phyloP scores from a whole-genome alignment of 2,329 filamentous ascomycete species.

The Tolypocladium inflatum region DNA sequence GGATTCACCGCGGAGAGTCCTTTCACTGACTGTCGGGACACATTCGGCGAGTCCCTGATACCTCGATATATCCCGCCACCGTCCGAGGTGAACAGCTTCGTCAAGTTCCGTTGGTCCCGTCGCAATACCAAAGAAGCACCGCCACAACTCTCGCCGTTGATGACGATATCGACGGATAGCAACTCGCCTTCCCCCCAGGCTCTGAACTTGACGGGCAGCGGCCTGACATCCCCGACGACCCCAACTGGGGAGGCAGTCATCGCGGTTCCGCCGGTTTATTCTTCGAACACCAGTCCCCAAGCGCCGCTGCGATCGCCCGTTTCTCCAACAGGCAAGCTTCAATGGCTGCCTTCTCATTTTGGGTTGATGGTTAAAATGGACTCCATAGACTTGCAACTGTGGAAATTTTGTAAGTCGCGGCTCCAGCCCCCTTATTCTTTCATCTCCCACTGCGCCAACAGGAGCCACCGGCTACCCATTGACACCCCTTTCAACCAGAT shows the following conservation, averaged over 20 bases:
- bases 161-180: background rate
- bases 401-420: background rate
- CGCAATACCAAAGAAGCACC: background rate
- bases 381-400: background rate
- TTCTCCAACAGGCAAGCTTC: background rate
- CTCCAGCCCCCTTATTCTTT: background rate
- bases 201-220: background rate
- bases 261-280: background rate
- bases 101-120: background rate
- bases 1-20: background rate
- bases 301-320: background rate
- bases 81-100: background rate
- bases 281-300: background rate
- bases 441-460: no score
- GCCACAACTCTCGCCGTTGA: background rate
- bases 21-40: background rate
- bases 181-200: background rate
- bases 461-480: background rate
- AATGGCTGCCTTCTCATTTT: background rate
- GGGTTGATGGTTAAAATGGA: background rate
- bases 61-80: background rate
- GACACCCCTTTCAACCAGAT: constrained; percentile 13
- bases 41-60: background rate
- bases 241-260: background rate
- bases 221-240: background rate